These are phyloP conservation scores for Pisolithus thermaeus DNA, from an alignment of 1,284 basidiomycete species.

Conservation along the genomic window DNA sequence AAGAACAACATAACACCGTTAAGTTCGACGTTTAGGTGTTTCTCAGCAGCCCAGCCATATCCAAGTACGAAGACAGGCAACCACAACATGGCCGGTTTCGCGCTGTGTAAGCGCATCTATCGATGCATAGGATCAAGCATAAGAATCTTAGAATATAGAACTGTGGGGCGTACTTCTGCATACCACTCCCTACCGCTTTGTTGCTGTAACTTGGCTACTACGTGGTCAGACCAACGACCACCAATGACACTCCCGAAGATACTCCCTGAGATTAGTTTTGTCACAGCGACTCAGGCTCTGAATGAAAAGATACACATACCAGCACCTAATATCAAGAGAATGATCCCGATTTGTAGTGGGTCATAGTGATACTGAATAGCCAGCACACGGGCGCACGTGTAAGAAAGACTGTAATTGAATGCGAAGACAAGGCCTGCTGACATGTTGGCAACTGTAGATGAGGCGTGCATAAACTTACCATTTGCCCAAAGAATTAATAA, in stretches of 20 bases:
- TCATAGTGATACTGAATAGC: slow-evolving; percentile 60
- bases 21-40: slow-evolving; percentile 61
- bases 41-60: slow-evolving; percentile 40
- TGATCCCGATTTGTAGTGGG: slow-evolving; percentile 43
- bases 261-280: slow-evolving; percentile 39
- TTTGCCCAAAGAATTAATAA: slow-evolving; percentile 62
- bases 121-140: neutral
- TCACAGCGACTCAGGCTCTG: neutral
- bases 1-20: slow-evolving; percentile 60
- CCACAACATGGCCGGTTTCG: slow-evolving; percentile 46
- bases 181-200: slow-evolving; percentile 55
- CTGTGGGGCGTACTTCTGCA: slow-evolving; percentile 53
- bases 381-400: slow-evolving; percentile 70
- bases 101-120: slow-evolving; percentile 71
- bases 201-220: slow-evolving; percentile 50
- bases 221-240: slow-evolving; percentile 71
- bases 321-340: slow-evolving; percentile 68
- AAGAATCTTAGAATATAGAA: neutral
- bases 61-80: slow-evolving; percentile 58
- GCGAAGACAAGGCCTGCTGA: slow-evolving; percentile 64
- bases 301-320: slow-evolving; percentile 36
- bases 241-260: slow-evolving; percentile 69
- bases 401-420: slow-evolving; percentile 63
- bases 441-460: slow-evolving; percentile 1
- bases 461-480: slow-evolving; percentile 38